These are phyloP conservation scores for Benincasa hispida DNA, from an alignment of 306 rosid species.

Conservation along the genomic window DNA sequence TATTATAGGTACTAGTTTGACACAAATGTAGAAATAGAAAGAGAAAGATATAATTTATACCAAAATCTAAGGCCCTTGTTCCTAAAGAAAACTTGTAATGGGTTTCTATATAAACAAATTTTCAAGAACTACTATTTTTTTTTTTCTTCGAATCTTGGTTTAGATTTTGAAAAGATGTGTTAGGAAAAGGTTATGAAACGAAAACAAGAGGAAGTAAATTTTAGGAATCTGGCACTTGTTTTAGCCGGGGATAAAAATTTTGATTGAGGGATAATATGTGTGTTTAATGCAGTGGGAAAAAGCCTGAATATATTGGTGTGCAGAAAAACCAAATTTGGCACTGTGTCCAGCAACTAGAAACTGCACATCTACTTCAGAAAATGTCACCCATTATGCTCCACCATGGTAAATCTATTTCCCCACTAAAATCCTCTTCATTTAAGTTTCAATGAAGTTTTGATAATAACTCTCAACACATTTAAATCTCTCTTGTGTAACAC, in stretches of 20 bases:
- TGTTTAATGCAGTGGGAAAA: slow-evolving; percentile 54
- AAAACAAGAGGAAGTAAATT: background rate
- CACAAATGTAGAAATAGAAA: background rate
- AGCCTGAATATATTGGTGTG: slow-evolving; percentile 85
- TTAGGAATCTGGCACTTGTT: background rate
- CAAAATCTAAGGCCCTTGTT: background rate
- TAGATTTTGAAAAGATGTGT: background rate
- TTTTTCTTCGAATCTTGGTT: background rate
- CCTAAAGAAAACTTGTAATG: no score
- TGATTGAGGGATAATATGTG: background rate
- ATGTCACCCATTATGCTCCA: slow-evolving; percentile 68
- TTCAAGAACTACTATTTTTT: no score
- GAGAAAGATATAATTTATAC: background rate
- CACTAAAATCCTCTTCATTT: background rate
- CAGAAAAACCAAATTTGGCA: slow-evolving; percentile 74
- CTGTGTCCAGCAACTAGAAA: slow-evolving; percentile 87
- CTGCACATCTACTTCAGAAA: slow-evolving; percentile 86
- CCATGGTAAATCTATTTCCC: slow-evolving; percentile 54
- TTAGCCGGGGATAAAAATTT: background rate
- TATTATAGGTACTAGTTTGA: background rate
- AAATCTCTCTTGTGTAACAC: background rate
- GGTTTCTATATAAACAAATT: no score
- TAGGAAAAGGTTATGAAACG: background rate
- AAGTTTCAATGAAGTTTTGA: background rate
- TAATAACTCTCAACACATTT: no score